Evolutionary conservation across 2,329 filamentous ascomycete species (phyloP).

Genomic region (Graphiopsis chlorocephala): DNA sequence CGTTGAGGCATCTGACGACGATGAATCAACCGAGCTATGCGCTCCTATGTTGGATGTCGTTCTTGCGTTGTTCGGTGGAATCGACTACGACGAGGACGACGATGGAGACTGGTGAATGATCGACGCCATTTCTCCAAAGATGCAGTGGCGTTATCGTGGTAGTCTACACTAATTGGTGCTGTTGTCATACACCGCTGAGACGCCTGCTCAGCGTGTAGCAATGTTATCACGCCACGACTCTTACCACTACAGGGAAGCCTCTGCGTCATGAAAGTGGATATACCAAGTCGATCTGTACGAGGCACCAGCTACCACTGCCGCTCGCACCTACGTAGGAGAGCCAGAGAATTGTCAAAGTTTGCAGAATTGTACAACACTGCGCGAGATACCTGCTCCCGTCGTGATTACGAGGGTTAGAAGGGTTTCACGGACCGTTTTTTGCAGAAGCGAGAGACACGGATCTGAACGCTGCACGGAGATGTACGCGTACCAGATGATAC

Average conservation of each 20-base stretch:
- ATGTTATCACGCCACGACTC: neutral
- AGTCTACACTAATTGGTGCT: neutral
- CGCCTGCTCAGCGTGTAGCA: neutral
- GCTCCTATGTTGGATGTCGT: slow-evolving; percentile 49
- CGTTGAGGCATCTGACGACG: slow-evolving; percentile 32
- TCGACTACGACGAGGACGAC: slow-evolving; percentile 40
- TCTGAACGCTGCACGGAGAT: neutral
- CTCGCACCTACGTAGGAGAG: neutral
- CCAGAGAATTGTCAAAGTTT: neutral
- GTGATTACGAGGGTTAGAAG: neutral
- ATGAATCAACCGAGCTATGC: slow-evolving; percentile 36
- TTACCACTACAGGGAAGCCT: neutral
- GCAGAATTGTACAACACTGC: neutral
- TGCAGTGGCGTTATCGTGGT: neutral
- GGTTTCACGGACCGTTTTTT: neutral
- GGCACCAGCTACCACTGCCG: neutral
- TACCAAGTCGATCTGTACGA: neutral
- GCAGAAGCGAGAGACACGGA: neutral
- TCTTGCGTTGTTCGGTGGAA: slow-evolving; percentile 44
- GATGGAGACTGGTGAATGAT: neutral
- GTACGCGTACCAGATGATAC: neutral
- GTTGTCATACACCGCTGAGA: neutral
- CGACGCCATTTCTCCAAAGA: neutral
- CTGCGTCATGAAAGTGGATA: neutral
- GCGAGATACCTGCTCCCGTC: neutral